Base-by-base conservation (phyloP, 108 stramenopile species). In the Nitzschia sp. region DNA sequence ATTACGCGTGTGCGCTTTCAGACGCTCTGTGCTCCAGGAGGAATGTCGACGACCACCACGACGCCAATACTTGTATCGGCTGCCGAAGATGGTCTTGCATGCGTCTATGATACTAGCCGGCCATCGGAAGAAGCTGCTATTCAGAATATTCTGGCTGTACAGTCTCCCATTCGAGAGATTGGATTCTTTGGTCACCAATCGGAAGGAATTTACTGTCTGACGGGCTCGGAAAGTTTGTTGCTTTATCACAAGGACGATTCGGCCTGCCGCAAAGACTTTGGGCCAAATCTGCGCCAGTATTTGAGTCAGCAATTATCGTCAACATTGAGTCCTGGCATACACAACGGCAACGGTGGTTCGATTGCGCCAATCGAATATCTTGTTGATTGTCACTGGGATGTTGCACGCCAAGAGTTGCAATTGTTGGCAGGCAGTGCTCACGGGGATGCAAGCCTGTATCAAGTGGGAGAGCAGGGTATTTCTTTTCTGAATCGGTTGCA, bases 81-180 rank as follows among this genome's bases (percentile, higher is more conserved):
- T 23, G 82, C 83, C 17, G 93, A 95, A 60, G 93, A 95, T 77
- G 90, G 90, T 6, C 82, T 95, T 46, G 75, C 81, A 1, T 79
- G 79, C 59, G 63, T 87, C 0, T 88, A 89, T 68, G 93, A 95
- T 76, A 91, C 93, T 15, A 82, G 82, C 32, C 79, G 89, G 70
- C 75, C 91, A 21, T 70, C 84, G 1, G 93, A 95, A 82, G 93
- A 90, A 53, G 73, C 79, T 18, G 93, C 93, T 25, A 54, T 92
- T 15, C 53, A 84, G 38, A 81, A 85, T 46, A 72, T 90, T 35
- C 38, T 92, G 23, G 87, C 88, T 51, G 77, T 86, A 49, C 81
- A 86, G 38, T 46, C 80, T 18, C 87, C 90, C 1, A n/a, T 92
- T 30, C 83, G 93, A 19, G 51, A 80, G 64, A 75, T 85, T 27